Base-by-base conservation (phyloP, 176 grass and related monocot species). In the Oryza meridionalis region DNA sequence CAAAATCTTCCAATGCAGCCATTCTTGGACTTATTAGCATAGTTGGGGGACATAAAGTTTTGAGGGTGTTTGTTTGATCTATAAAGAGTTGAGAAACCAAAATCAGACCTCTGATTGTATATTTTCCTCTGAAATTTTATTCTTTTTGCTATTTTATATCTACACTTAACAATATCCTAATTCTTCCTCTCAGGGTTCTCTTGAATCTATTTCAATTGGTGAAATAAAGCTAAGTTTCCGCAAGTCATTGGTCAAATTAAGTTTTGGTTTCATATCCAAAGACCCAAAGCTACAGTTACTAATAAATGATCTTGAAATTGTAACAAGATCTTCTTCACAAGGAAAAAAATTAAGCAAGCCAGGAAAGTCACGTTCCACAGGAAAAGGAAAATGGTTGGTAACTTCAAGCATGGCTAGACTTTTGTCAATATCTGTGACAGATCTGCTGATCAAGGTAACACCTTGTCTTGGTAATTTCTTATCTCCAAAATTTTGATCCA, bases 181-280 rank as follows among this genome's bases (percentile, higher is more conserved):
- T 82, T 78, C 32, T 72, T 78, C 42, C 68, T 86, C 74, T 58
- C 89, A 98, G 96, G 96, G 96, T 84, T 89, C 91, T 71, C 50
- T 99, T 79, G 91, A 99, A 90, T 92, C 93, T 33, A 63, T 96
- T 84, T 92, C 96, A 62, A 80, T 99, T 72, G 96, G 93, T 75
- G 96, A 99, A 91, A 99, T 99, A 63, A 99, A 99, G 87, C 78
- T 96, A 65, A 99, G 96, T 78, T 94, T 99, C 40, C 96, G 96
- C 85, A 99, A 94, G 88, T 99, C 96, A 69, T 70, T 99, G 44
- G 93, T 99, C 58, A 99, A 96, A 85, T 78, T 99, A 85, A 92
- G 93, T 59, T 93, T 94, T 16, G 84, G 96, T 77, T 81, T 99
- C 77, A 95, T 99, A 77, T 99, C 96, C n/a, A 99, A 91, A 88